Evolutionary conservation across 768 basidiomycete species (phyloP), one percentile per base, ranked within the genome.

Genomic region (Xanthoconium purpureum): DNA sequence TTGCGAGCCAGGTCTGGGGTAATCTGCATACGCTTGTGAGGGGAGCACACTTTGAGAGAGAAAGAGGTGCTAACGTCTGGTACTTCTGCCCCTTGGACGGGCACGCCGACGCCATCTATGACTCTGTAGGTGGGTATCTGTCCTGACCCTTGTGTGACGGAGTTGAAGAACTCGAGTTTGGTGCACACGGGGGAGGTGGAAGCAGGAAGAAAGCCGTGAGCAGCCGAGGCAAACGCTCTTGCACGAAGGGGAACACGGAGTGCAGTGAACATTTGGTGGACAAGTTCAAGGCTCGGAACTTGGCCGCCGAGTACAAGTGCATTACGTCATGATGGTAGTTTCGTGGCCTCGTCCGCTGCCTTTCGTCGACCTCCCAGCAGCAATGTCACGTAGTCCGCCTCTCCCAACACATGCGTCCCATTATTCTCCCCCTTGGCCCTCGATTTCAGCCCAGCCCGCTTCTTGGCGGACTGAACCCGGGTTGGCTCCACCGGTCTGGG

Each of bases 51-150:
- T 15, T 9, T 12, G 55, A 37, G 30, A 39, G 48, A 44, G 40
- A 48, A 42, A 9, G 24, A 18, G 45, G 71, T 35, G 24, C 78
- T 20, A 52, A 90, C 94, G 69, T 93, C 84, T 59, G 92, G 91
- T 15, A 89, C 66, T 57, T 84, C 77, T 5, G 88, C 91, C 0
- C 85, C 89, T 6, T 89, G 81, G 17, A 94, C 73, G 6, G 83
- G 81, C 60, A 82, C 73, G 3, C 94, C 95, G 50, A 82, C 75
- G 30, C 91, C 87, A 71, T 94, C 94, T 32, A 98, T 73, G 1
- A 97, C 80, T 48, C 94, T 80, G 73, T 87, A 96, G 5, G 93
- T 91, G 5, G 94, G 91, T 62, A 96, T 93, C 63, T 80, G 81
- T 20, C 78, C 76, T 14, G 79, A 77, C 40, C 79, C 80, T 10